Conservation (phyloP, 2,329 filamentous ascomycete genomes). For the Dryadomyces quercivorus region DNA sequence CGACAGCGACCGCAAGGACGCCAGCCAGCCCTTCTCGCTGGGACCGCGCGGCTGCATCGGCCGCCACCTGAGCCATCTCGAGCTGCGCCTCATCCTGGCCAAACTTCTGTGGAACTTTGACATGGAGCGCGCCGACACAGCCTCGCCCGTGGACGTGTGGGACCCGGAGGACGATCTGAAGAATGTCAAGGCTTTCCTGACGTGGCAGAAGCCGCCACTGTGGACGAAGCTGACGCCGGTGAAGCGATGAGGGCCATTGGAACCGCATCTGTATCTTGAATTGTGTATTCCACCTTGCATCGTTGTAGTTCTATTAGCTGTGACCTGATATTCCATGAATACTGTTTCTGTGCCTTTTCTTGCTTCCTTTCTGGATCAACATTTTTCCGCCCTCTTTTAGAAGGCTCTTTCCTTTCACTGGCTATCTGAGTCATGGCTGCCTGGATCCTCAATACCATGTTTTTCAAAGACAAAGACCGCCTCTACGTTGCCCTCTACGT, state of each 20-base stretch:
- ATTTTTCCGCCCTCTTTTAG: no score
- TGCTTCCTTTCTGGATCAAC: no score
- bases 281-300: background rate
- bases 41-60: constrained; percentile 39
- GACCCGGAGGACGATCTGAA: constrained; percentile 11
- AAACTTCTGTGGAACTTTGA: constrained; percentile 17
- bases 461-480: no score
- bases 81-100: constrained; percentile 14
- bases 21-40: constrained; percentile 33
- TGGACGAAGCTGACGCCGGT: constrained; percentile 15
- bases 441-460: no score
- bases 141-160: constrained; percentile 7
- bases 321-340: no score
- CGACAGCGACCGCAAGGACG: constrained; percentile 26
- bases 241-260: no score
- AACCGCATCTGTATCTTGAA: no score
- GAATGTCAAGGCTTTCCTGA: constrained; percentile 21
- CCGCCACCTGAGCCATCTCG: constrained; percentile 16
- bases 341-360: no score
- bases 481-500: no score
- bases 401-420: no score
- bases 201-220: constrained; percentile 26
- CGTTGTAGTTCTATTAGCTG: background rate
- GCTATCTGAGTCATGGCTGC: no score
- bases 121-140: constrained; percentile 18